These are phyloP conservation scores for Venustampulla echinocandica DNA, from an alignment of 495 filamentous ascomycete genomes.

Conservation along the genomic window DNA sequence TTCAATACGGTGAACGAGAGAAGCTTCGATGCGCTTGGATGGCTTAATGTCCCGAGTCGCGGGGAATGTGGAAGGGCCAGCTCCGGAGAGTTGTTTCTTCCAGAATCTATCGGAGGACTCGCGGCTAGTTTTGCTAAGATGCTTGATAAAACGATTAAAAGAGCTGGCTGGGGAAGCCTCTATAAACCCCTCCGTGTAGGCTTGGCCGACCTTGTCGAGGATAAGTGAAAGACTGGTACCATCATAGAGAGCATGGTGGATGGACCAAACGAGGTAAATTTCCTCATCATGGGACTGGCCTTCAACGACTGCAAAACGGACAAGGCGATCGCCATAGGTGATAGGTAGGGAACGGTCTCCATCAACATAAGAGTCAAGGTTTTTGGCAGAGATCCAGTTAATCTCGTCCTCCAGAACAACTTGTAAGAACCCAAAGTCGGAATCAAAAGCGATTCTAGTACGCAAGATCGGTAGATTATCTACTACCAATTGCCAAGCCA, in stretches of 20 bases:
- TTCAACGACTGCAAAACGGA: background rate
- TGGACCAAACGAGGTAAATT: background rate
- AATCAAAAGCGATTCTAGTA: background rate
- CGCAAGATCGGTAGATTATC: too few species aligned
- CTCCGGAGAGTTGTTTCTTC: background rate
- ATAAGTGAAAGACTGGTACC: background rate
- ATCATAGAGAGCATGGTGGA: background rate
- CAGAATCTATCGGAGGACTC: background rate
- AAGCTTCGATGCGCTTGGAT: too few species aligned
- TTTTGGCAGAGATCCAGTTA: background rate
- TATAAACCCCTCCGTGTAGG: background rate
- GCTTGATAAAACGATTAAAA: background rate
- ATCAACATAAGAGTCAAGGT: background rate
- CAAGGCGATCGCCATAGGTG: background rate
- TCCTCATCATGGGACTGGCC: background rate
- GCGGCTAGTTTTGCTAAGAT: background rate
- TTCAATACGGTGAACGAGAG: too few species aligned
- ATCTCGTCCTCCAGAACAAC: background rate
- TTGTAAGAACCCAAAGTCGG: background rate
- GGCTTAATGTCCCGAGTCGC: too few species aligned
- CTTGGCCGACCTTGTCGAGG: background rate
- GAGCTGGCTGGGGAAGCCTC: background rate
- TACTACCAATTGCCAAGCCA: too few species aligned
- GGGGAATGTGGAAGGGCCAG: slow-evolving; percentile 11
- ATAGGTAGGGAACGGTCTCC: background rate